A percentile compares a stretch with the other conserved stretches of the same genome.
These are phyloP conservation scores for Pachyrhizus erosus DNA, from an alignment of 306 rosid genomes.

Conservation along the genomic window DNA sequence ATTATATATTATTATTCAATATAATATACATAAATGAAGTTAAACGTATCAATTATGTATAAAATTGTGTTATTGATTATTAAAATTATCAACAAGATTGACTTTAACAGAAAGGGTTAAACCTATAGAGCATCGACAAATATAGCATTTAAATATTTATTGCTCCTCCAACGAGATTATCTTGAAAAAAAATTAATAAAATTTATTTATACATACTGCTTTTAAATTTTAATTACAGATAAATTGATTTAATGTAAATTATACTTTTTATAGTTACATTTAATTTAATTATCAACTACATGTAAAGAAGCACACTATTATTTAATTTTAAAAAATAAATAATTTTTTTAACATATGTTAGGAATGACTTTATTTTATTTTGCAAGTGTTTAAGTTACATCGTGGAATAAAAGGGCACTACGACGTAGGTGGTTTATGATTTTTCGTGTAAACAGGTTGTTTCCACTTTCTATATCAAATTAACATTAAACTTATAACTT, in stretches of 20 bases:
- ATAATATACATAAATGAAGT: no score
- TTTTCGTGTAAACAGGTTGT: not conserved
- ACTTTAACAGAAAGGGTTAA: no score
- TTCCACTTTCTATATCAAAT: not conserved
- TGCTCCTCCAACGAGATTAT: no score
- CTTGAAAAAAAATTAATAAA: no score
- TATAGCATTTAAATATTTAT: no score
- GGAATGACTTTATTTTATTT: not conserved
- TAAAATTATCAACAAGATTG: no score
- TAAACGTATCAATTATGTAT: no score
- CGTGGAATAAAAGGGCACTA: not conserved
- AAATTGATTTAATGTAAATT: not conserved
- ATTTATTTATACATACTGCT: no score
- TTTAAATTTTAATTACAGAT: not conserved
- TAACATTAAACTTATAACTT: no score
- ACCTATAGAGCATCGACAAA: no score
- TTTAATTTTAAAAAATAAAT: not conserved
- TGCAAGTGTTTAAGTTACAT: not conserved
- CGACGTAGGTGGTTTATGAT: not conserved
- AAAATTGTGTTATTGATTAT: no score
- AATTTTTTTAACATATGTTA: not conserved
- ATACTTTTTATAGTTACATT: not conserved
- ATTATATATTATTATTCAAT: no score
- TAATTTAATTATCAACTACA: not conserved
- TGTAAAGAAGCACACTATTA: not conserved